These are phyloP conservation scores for Penicillium freii DNA, from an alignment of 2,329 filamentous ascomycete species.

Conservation along the genomic window DNA sequence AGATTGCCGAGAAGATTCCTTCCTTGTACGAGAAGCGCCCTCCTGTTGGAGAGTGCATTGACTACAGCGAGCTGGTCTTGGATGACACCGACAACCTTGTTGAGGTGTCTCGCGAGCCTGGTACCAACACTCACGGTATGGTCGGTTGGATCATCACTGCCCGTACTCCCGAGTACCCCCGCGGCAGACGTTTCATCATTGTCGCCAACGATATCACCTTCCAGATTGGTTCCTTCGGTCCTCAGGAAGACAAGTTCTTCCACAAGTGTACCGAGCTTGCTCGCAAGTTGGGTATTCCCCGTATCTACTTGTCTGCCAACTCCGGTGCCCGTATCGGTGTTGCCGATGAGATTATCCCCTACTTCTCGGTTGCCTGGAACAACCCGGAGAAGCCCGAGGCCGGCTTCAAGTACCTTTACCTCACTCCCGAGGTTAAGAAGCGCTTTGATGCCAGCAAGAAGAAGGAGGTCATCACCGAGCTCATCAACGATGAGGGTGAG, in stretches of 20 bases:
- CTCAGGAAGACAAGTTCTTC: slow-evolving; percentile 97
- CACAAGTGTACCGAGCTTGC: slow-evolving; percentile 97
- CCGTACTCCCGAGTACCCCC: slow-evolving; percentile 91
- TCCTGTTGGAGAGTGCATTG: slow-evolving; percentile 82
- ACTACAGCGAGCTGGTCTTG: slow-evolving; percentile 89
- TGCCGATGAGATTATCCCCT: slow-evolving; percentile 92
- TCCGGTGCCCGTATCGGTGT: slow-evolving; percentile 96
- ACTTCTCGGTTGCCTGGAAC: slow-evolving; percentile 98
- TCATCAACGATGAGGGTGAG: slow-evolving; percentile 81
- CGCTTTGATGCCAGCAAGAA: slow-evolving; percentile 76
- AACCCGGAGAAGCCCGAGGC: slow-evolving; percentile 73
- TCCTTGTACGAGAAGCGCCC: slow-evolving; percentile 77
- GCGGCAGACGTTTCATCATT: slow-evolving; percentile 87
- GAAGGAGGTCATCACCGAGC: slow-evolving; percentile 81
- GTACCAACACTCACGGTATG: slow-evolving; percentile 96
- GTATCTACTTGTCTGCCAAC: slow-evolving; percentile 97
- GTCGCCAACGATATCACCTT: slow-evolving; percentile 99
- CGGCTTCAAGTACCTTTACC: slow-evolving; percentile 96
- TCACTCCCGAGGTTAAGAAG: slow-evolving; percentile 81
- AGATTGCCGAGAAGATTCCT: slow-evolving; percentile 70
- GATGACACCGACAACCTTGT: slow-evolving; percentile 90
- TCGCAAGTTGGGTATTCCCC: slow-evolving; percentile 88
- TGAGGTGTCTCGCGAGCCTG: slow-evolving; percentile 91
- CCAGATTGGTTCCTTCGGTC: slow-evolving; percentile 97
- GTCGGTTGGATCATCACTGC: slow-evolving; percentile 96